A percentile compares a stretch with the other conserved stretches of the same genome.
Evolutionary conservation across 1,139 yeast genomes (phyloP).

Genomic region (Pneumocystis jirovecii): DNA sequence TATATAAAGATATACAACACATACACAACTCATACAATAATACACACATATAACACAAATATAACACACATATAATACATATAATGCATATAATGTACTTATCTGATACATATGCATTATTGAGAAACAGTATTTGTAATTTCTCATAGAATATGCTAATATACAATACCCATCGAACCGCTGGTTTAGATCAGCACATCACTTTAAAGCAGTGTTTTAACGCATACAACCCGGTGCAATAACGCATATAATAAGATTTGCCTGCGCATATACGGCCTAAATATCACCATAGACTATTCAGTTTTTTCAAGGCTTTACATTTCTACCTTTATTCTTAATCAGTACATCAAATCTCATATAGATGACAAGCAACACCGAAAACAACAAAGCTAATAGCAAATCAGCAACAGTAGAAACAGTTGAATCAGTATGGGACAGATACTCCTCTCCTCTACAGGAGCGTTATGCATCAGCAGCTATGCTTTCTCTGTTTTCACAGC

Average conservation of each 20-base stretch:
- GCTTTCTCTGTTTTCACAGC: constrained; percentile 53
- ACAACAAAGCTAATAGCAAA: not conserved
- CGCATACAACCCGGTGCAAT: not conserved
- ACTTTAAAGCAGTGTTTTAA: too few species aligned
- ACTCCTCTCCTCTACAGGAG: not conserved
- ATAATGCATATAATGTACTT: too few species aligned
- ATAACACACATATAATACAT: too few species aligned
- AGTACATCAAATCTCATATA: not conserved
- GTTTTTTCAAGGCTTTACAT: not conserved
- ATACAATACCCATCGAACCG: too few species aligned
- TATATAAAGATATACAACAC: too few species aligned
- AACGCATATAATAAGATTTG: not conserved
- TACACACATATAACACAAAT: too few species aligned
- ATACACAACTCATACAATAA: too few species aligned
- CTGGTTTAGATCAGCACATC: too few species aligned
- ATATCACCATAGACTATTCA: not conserved
- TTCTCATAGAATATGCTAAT: too few species aligned
- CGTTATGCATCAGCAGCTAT: not conserved
- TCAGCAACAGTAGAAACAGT: not conserved
- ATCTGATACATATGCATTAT: too few species aligned
- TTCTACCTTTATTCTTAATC: not conserved
- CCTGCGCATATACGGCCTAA: not conserved
- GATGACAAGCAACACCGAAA: not conserved
- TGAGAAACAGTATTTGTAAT: too few species aligned
- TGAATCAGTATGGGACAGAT: not conserved